Conservation (phyloP, 768 basidiomycete species). For the Tubosaeta sp. region DNA sequence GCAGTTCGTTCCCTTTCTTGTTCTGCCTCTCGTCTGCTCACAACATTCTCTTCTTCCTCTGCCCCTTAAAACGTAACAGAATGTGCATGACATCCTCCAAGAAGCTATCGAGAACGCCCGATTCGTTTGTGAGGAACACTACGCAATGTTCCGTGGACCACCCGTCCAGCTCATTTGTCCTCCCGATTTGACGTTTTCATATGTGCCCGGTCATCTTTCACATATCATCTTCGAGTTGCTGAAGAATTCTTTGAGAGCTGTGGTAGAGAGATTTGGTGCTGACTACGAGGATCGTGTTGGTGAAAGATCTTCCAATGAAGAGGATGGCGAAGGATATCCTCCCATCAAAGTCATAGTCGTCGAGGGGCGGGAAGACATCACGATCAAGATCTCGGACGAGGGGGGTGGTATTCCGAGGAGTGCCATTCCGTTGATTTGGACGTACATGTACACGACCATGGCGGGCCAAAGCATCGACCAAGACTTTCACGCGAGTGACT, state of each 20-base stretch:
- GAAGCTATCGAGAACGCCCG: slow-evolving; percentile 98
- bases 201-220: slow-evolving; percentile 94
- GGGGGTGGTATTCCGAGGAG: slow-evolving; percentile 84
- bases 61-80: slow-evolving; percentile 38
- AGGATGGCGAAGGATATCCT: slow-evolving; percentile 13
- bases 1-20: slow-evolving; percentile 42
- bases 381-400: slow-evolving; percentile 98
- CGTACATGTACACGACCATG: slow-evolving; percentile 96
- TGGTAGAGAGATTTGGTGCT: slow-evolving; percentile 87
- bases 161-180: slow-evolving; percentile 97
- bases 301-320: slow-evolving; percentile 7
- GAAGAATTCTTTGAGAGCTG: slow-evolving; percentile 95
- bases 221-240: slow-evolving; percentile 97
- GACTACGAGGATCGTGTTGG: slow-evolving; percentile 55
- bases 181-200: slow-evolving; percentile 77
- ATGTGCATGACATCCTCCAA: slow-evolving; percentile 95
- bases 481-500: slow-evolving; percentile 79
- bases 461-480: slow-evolving; percentile 63
- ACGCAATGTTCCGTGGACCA: slow-evolving; percentile 92
- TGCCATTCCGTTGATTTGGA: slow-evolving; percentile 95
- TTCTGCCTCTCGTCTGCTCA: not conserved
- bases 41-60: too few relatives aligned
- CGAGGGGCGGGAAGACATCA: slow-evolving; percentile 97
- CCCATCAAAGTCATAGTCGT: slow-evolving; percentile 60
- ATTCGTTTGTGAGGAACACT: slow-evolving; percentile 93